Conservation (phyloP, 805 yeast genomes). For the Nakazawaea ambrosiae region DNA sequence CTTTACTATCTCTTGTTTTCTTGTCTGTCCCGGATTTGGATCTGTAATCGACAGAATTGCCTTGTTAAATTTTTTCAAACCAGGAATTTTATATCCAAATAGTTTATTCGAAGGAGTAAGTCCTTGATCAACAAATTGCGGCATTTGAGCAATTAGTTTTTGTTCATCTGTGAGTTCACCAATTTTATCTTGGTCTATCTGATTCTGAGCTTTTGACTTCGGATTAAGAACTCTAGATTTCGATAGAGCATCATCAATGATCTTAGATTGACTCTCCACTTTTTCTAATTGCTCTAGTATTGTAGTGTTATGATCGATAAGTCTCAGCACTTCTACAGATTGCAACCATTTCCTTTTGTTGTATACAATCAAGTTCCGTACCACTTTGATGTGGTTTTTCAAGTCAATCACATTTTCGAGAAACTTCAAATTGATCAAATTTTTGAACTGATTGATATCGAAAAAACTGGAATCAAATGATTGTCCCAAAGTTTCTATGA, state of each 20-base stretch:
- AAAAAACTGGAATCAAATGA: slow-evolving; percentile 70
- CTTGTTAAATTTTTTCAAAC: slow-evolving; percentile 26
- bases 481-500: slow-evolving; percentile 76
- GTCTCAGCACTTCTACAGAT: slow-evolving; percentile 20
- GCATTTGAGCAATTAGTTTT: slow-evolving; percentile 19
- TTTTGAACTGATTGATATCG: slow-evolving; percentile 33
- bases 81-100: slow-evolving; percentile 26
- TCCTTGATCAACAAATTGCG: slow-evolving; percentile 25
- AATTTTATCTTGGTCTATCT: background rate
- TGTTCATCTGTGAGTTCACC: slow-evolving; percentile 1
- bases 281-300: slow-evolving; percentile 20
- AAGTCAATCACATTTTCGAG: slow-evolving; percentile 27
- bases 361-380: slow-evolving; percentile 24
- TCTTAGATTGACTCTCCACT: slow-evolving; percentile 23
- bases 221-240: slow-evolving; percentile 5
- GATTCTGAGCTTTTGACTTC: background rate
- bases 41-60: slow-evolving; percentile 27
- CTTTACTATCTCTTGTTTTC: slow-evolving; percentile 22
- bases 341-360: slow-evolving; percentile 28
- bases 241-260: slow-evolving; percentile 21
- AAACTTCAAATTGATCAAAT: slow-evolving; percentile 22
- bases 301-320: slow-evolving; percentile 17
- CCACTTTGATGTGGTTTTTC: slow-evolving; percentile 23
- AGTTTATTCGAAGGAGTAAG: slow-evolving; percentile 13
- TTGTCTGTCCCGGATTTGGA: slow-evolving; percentile 26